Evolutionary conservation across 2,329 filamentous ascomycete species (phyloP).

Genomic region (Thielaviopsis musarum): DNA sequence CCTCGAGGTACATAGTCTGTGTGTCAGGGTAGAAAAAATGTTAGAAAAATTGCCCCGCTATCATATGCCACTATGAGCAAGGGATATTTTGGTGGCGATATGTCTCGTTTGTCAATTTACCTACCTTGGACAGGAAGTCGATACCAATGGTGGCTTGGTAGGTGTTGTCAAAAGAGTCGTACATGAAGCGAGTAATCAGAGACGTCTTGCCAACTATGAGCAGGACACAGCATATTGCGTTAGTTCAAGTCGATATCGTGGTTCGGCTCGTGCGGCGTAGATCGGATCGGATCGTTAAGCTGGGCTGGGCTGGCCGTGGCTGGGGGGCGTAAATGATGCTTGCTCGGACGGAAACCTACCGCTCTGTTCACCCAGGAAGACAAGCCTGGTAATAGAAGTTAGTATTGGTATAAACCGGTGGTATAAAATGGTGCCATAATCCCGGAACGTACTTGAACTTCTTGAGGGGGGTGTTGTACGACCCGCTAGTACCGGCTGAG

Average conservation of each 20-base stretch:
- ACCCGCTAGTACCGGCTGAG: constrained; percentile 52
- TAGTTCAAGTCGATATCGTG: constrained; percentile 9
- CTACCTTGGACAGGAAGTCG: constrained; percentile 79
- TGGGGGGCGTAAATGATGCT: neutral
- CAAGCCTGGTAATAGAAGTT: constrained; percentile 43
- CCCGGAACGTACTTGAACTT: constrained; percentile 78
- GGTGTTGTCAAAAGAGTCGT: constrained; percentile 99
- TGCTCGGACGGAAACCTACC: constrained; percentile 40
- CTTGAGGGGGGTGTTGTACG: constrained; percentile 98
- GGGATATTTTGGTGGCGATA: neutral
- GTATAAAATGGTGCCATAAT: neutral
- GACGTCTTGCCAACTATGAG: constrained; percentile 87
- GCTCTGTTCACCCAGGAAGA: constrained; percentile 96
- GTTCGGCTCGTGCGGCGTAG: neutral
- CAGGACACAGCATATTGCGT: neutral
- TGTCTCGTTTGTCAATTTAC: constrained; percentile 26
- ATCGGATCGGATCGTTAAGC: neutral
- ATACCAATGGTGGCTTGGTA: constrained; percentile 99
- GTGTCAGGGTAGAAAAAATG: neutral
- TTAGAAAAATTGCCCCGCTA: constrained; percentile 2
- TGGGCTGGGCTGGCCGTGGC: neutral
- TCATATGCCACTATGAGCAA: neutral
- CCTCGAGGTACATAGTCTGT: constrained; percentile 98
- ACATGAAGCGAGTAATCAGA: constrained; percentile 98
- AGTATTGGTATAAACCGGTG: neutral